Evolutionary conservation across 1,284 basidiomycete species (phyloP).

Genomic region (Malassezia brasiliensis): DNA sequence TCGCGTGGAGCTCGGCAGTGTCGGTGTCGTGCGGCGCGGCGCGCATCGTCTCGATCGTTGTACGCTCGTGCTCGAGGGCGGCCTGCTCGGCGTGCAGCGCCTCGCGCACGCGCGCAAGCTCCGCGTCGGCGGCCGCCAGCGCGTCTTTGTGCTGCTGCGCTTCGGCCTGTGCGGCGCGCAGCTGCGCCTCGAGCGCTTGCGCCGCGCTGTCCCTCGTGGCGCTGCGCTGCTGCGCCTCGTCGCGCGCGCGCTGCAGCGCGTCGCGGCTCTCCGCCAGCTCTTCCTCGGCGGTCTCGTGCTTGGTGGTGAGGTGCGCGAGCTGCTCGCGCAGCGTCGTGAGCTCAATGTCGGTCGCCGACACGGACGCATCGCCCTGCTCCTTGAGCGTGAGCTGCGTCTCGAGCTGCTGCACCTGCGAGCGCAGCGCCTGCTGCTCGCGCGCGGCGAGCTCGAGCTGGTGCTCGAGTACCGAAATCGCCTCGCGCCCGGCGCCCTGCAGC

Average conservation of each 20-base stretch:
- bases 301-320: slow-evolving; percentile 69
- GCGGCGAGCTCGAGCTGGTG: slow-evolving; percentile 23
- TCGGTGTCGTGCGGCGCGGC: slow-evolving; percentile 45
- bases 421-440: slow-evolving; percentile 17
- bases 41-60: slow-evolving; percentile 75
- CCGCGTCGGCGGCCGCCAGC: slow-evolving; percentile 49
- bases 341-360: slow-evolving; percentile 71
- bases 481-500: slow-evolving; percentile 70
- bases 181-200: slow-evolving; percentile 62
- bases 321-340: slow-evolving; percentile 83
- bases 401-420: slow-evolving; percentile 15
- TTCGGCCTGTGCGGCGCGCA: slow-evolving; percentile 55
- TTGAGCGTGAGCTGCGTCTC: slow-evolving; percentile 18
- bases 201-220: slow-evolving; percentile 53
- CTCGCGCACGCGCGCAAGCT: slow-evolving; percentile 56
- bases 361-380: slow-evolving; percentile 50
- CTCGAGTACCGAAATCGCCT: slow-evolving; percentile 47
- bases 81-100: slow-evolving; percentile 77
- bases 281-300: slow-evolving; percentile 69
- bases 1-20: slow-evolving; percentile 50
- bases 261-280: slow-evolving; percentile 62
- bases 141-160: slow-evolving; percentile 47
- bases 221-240: background rate
- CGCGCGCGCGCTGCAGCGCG: background rate
- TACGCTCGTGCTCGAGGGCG: slow-evolving; percentile 78